Base-by-base conservation (phyloP, 805 yeast species). In the Tetrapisispora phaffii region DNA sequence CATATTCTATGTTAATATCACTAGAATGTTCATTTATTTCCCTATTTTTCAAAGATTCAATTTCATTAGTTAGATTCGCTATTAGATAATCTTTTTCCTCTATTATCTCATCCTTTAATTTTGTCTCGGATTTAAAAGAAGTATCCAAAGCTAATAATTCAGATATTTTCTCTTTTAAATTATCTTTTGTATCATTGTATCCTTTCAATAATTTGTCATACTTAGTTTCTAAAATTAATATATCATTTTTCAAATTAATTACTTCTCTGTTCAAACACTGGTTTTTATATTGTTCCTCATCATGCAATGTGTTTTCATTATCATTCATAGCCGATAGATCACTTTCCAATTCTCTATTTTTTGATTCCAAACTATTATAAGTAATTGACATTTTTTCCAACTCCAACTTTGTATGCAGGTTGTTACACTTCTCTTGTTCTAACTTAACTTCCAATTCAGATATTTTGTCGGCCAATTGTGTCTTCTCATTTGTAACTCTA, bases 61-160 rank as follows among this genome's bases (percentile, higher is more conserved):
- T 63, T 73, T 76, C 44, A 74, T 77, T 62, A 70, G 79, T 56
- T 78, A 83, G 46, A 79, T 81, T 63, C 68, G 21, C 21, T 12
- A 38, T 38, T 19, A 38, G 2, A 10, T 17, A 7, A 9, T 23
- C 21, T 34, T 34, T 32, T 31, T 44, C 28, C 16, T 39, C 20
- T 26, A 31, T 13, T 9, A 38, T 28, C 13, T 38, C 17, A 38
- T 12, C 22, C 26, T 38, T 24, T 2, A 52, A 51, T 43, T 70
- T 65, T 4, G 73, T 62, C 12, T 67, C 71, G 23, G 33, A 17
- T 7, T 15, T 70, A 72, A 16, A 72, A 3, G 20, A 19, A 20
- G 19, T 24, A 12, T 34, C 22, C 15, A 15, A 10, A 12, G 8
- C n/a, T 13, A 16, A n/a, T 22, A 77, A 59, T 44, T 75, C 68